These are phyloP conservation scores for Grosmannia serpens DNA, from an alignment of 2,329 filamentous ascomycete genomes.

Conservation along the genomic window DNA sequence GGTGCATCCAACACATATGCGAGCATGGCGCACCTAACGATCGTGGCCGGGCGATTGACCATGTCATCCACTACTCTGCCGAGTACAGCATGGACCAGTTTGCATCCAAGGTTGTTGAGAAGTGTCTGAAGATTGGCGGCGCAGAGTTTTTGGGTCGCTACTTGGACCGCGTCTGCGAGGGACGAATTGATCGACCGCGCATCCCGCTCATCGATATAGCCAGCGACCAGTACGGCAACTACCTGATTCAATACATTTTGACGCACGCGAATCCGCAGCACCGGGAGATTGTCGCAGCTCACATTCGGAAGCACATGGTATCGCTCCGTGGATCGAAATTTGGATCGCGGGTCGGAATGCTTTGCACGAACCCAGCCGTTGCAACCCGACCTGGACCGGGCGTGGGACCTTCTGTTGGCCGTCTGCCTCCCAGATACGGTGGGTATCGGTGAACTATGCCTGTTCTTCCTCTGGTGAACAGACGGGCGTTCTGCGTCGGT, in stretches of 20 bases:
- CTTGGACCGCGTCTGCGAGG: constrained; percentile 86
- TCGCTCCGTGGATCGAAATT: constrained; percentile 97
- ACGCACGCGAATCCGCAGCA: constrained; percentile 80
- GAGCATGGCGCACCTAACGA: constrained; percentile 89
- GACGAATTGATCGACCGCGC: constrained; percentile 77
- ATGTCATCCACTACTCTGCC: constrained; percentile 84
- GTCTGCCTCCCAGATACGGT: constrained; percentile 48
- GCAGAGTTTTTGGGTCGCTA: constrained; percentile 85
- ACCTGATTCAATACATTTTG: constrained; percentile 93
- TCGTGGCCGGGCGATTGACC: constrained; percentile 85
- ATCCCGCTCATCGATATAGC: constrained; percentile 97
- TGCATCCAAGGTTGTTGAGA: constrained; percentile 97
- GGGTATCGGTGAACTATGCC: constrained; percentile 34
- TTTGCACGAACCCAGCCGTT: constrained; percentile 90
- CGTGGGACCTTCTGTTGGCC: constrained; percentile 53
- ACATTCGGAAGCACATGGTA: constrained; percentile 99
- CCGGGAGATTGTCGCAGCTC: constrained; percentile 81
- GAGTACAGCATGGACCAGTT: constrained; percentile 99
- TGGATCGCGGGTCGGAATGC: constrained; percentile 94
- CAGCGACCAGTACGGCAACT: constrained; percentile 98
- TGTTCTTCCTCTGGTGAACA: background rate
- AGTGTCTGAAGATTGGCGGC: constrained; percentile 94
- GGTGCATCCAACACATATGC: constrained; percentile 99
- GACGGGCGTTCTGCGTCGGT: background rate
- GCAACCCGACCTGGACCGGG: constrained; percentile 82